Evolutionary conservation across 2,329 filamentous ascomycete genomes (phyloP), one percentile per base, ranked within the genome.

Genomic region (Ophiosphaerella narmari): DNA sequence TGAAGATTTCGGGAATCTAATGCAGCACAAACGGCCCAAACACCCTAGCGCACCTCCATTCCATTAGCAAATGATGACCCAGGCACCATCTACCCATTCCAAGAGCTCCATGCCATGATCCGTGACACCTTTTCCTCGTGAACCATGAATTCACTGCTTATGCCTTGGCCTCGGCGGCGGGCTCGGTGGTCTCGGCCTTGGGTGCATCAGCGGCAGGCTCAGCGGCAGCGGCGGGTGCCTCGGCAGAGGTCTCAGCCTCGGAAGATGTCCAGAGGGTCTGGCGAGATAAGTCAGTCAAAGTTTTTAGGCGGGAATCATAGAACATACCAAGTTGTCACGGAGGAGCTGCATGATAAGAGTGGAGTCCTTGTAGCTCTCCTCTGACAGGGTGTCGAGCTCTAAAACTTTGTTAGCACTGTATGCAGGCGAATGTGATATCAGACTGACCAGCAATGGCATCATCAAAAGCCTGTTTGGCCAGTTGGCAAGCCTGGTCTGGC

Each of bases 361-460:
- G 39, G 91, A 96, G 82, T 97, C 92, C 86, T 96, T 96, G 89
- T 97, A 97, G 85, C 90, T 95, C 85, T 97, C 92, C 86, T 97
- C 92, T 76, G 90, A 95, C 66, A 97, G 83, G 66, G 92, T 96
- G 78, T 97, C 92, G 65, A 97, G 90, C 83, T 97, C 91, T 91
- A 73, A 41, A 37, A 43, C 2, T 46, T 58, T 65, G 59, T 63
- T 52, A 65, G 60, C 39, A 12, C 7, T 14, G 43, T 52, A 55
- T 24, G 21, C 39, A 29, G 16, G 23, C 32, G 13, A 36, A 5
- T 39, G 18, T 33, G 31, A 13, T 43, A 12, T 39, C 37, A 43
- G 36, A 80, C 80, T 60, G 75, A 86, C 84, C 84, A 70, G 92
- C 92, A 85, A 97, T 97, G 65, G 93, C 93, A 79, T 97, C 93